These are phyloP conservation scores for Hydnomerulius pinastri DNA, from an alignment of 768 basidiomycete genomes.

Conservation along the genomic window DNA sequence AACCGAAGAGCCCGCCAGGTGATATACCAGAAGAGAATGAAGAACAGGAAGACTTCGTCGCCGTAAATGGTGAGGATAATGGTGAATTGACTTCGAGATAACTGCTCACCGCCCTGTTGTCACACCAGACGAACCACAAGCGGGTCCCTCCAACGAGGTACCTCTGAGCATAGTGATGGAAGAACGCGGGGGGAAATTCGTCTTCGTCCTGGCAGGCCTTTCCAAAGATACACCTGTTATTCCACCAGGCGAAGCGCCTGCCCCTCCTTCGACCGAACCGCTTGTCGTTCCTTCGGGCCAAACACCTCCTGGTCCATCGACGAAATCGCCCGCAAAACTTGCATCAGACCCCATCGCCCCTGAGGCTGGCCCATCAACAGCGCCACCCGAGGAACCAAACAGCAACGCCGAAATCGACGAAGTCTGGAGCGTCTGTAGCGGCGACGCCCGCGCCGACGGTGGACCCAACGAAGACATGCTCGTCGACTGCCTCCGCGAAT, in stretches of 20 bases:
- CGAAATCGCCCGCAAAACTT: neutral
- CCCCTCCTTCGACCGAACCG: too few relatives aligned
- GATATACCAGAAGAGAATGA: neutral
- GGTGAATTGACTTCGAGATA: neutral
- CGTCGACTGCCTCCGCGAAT: constrained; percentile 29
- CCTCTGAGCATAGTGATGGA: neutral
- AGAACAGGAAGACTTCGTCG: neutral
- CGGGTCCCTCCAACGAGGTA: constrained; percentile 4
- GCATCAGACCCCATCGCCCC: neutral
- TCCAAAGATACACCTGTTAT: neutral
- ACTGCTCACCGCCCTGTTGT: neutral
- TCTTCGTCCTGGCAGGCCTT: neutral
- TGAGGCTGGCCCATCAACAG: neutral
- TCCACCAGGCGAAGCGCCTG: neutral
- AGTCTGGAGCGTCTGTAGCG: neutral
- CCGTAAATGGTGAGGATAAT: constrained; percentile 2
- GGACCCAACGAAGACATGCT: constrained; percentile 26
- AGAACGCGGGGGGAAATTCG: too few relatives aligned
- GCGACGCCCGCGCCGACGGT: constrained; percentile 6
- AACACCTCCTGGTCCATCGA: too few relatives aligned
- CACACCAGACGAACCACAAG: constrained; percentile 9
- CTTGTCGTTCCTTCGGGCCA: neutral
- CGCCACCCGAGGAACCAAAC: neutral
- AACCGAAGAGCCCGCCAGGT: neutral
- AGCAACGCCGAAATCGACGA: neutral